These are phyloP conservation scores for Nothophytophthora sp. DNA, from an alignment of 352 stramenopile species.

Conservation along the genomic window DNA sequence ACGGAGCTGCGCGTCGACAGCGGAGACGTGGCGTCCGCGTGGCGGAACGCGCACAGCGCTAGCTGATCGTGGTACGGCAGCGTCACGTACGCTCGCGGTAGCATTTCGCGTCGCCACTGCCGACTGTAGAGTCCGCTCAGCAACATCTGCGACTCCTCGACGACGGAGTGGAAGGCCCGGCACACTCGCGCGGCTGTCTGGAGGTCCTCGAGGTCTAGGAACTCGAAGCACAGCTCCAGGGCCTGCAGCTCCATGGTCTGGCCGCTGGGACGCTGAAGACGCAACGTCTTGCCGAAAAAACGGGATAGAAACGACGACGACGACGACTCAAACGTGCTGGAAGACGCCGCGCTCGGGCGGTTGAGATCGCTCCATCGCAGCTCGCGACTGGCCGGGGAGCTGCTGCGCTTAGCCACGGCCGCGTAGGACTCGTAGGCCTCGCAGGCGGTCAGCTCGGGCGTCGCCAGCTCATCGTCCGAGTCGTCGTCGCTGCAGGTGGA, in stretches of 20 bases:
- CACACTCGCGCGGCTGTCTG: constrained; percentile 46
- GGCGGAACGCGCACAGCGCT: constrained; percentile 39
- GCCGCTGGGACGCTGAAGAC: constrained; percentile 19
- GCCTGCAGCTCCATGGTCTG: constrained; percentile 42
- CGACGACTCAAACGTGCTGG: no score
- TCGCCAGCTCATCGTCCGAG: constrained; percentile 20
- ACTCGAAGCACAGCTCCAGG: constrained; percentile 77
- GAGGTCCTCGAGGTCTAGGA: constrained; percentile 59
- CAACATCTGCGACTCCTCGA: constrained; percentile 42
- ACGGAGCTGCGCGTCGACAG: constrained; percentile 67
- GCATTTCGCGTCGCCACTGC: constrained; percentile 42
- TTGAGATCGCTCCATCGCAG: constrained; percentile 78
- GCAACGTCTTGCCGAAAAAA: no score
- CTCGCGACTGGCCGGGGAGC: constrained; percentile 21
- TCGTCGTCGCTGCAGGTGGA: constrained; percentile 46
- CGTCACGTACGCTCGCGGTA: constrained; percentile 37
- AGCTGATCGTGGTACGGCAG: constrained; percentile 51
- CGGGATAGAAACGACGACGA: no score
- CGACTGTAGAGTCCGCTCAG: constrained; percentile 61
- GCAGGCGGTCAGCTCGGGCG: no score
- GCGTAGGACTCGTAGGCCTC: constrained; percentile 80
- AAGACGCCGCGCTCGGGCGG: constrained; percentile 18
- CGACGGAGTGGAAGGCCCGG: constrained; percentile 56
- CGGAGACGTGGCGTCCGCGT: constrained; percentile 26
- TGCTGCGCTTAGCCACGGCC: constrained; percentile 57